Evolutionary conservation across 345 rosid species (phyloP), one percentile per base, ranked within the genome.

Genomic region (Physaria fendleri): DNA sequence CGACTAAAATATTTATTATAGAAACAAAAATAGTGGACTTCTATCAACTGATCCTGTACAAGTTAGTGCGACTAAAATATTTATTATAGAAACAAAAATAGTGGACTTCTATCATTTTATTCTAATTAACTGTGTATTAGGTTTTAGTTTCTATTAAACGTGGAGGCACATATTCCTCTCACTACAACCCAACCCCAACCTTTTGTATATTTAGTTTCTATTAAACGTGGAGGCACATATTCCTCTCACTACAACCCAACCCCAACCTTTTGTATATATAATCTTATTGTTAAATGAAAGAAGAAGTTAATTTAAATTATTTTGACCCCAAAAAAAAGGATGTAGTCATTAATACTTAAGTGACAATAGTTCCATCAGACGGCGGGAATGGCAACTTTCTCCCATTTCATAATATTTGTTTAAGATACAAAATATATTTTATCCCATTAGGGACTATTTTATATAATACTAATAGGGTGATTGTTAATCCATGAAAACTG

Each of bases 331-430:
- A n/a, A n/a, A 14, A 44, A 35, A 64, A 72, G 58, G 64, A n/a
- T 46, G 56, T 55, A 10, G 69, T 63, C 32, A 68, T 61, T 63
- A 37, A 68, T 61, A 59, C 39, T 39, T 47, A 10, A 48, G 20
- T 73, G 58, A 40, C 28, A 20, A 74, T 79, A 49, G 72, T 73
- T 70, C 64, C 73, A 75, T 73, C 68, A 60, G 71, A 77, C 90
- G 87, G 90, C 84, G 82, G 76, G 55, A 43, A 77, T 76, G 81
- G 85, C 80, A 47, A 49, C 71, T 79, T 76, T 65, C 70, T 59
- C 56, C 44, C 21, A 28, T 76, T 34, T 77, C 72, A 42, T 23
- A 56, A 62, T 69, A 72, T 49, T 58, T 58, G 1, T 41, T 67
- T 40, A 27, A 25, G 16, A 55, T 16, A n/a, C 16, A 54, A 51